Evolutionary conservation across 2,329 filamentous ascomycete genomes (phyloP), one percentile per base, ranked within the genome.

Genomic region (Sporothrix variecibatus): DNA sequence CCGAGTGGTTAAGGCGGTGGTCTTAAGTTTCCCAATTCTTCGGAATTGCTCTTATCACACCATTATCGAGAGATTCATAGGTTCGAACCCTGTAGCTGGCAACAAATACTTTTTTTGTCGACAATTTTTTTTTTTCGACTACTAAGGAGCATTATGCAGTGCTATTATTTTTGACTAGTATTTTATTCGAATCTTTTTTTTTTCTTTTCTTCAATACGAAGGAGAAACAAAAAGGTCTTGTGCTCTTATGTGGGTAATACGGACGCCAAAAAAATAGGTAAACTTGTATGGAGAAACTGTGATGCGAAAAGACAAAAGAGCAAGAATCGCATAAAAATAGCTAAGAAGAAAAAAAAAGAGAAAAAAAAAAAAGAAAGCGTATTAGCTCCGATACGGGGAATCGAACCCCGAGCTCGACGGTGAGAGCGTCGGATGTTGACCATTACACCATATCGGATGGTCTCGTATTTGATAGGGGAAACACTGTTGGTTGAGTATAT

Each of bases 81-180:
- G 75, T 76, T 75, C 75, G 75, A 75, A 75, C 75, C 75, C 75
- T 75, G 75, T 76, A 76, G 75, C 75, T 76, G 75, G 75, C 75
- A 75, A 69, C 28, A 20, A 31, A 23, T 64, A 23, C 23, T 43
- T 51, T 51, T 64, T 40, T 72, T 26, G n/a, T 60, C 5, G 3
- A 26, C 53, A 12, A n/a, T 15, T 31, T 60, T 60, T 60, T 60
- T 46, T 26, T n/a, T 0, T 3, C 9, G 2, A 15, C 7, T 3
- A 26, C n/a, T 8, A 38, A 34, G 6, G 38, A 34, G 7, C 4
- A 34, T 5, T 2, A 34, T 34, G 34, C 34, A 34, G 8, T 34
- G 2, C 51, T 12, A 23, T 56, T 26, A 9, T 26, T 56, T 56
- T 56, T n/a, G 8, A 8, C 34, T 15, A 46, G 17, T 20, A 20